Evolutionary conservation across 2,329 filamentous ascomycete genomes (phyloP), one percentile per base, ranked within the genome.

Genomic region (Cyphellophora europaea): DNA sequence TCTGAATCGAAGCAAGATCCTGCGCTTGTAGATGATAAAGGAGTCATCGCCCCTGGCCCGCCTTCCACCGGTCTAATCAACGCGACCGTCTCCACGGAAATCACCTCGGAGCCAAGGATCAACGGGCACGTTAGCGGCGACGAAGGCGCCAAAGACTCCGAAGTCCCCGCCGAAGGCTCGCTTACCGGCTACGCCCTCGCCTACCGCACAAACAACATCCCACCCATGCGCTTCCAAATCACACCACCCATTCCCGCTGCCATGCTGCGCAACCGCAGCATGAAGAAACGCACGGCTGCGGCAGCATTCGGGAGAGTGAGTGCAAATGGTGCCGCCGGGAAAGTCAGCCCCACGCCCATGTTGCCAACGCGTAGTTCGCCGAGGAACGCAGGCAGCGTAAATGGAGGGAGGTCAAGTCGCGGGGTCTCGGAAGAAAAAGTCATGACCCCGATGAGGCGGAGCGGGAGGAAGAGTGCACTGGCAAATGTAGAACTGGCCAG

Each of bases 151-250:
- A 21, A 33, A 5, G 19, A 30, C n/a, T 10, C 32, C 11, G 27
- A n/a, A 11, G 18, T 27, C 19, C 14, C 37, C 25, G 35, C 18
- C 11, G 30, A 37, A 14, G 33, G 37, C 18, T 28, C 36, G 6
- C 32, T 45, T 6, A 40, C 36, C 13, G 47, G 45, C 6, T 49
- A 51, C 27, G 48, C 48, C 11, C 35, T 50, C 3, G 42, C 42
- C 13, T 48, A 46, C 32, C 42, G 41, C 25, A 38, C 34, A 8
- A 38, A 44, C 28, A 30, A 36, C 11, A 50, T 50, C 25, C 48
- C 48, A 4, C 42, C 46, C 3, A 32, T 33, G 10, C 48, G 48
- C 11, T 50, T 49, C 33, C 42, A 49, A 30, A 50, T 50, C 38
- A 45, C 47, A 14, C 48, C 48, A 5, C 48, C 48, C 8, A 50